Evolutionary conservation across 805 yeast genomes (phyloP).

Genomic region (Metschnikowia similis): DNA sequence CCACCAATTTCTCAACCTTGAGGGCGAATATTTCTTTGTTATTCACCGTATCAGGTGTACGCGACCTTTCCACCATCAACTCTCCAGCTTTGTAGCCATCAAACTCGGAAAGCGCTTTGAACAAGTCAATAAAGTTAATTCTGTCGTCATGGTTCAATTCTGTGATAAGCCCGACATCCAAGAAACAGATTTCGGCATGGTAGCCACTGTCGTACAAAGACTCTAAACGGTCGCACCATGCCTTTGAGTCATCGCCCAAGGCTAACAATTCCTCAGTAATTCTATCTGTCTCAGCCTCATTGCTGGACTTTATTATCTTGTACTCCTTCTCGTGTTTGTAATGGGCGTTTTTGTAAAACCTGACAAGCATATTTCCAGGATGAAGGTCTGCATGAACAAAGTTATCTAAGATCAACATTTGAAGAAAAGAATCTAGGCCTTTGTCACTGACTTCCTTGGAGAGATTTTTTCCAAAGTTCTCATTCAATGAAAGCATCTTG

Average conservation of each 20-base stretch:
- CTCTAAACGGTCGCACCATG: conserved; percentile 46
- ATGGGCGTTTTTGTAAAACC: conserved; percentile 53
- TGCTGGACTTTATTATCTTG: conserved; percentile 38
- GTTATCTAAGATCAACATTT: conserved; percentile 89
- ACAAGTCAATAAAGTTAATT: conserved; percentile 81
- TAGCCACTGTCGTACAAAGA: conserved; percentile 53
- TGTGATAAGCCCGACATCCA: conserved; percentile 92
- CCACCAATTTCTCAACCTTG: conserved; percentile 80
- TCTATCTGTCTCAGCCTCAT: conserved; percentile 44
- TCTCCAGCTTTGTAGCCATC: conserved; percentile 96
- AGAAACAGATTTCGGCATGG: conserved; percentile 81
- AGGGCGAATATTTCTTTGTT: conserved; percentile 81
- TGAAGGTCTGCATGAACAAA: conserved; percentile 96
- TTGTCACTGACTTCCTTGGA: conserved; percentile 72
- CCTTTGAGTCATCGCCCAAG: conserved; percentile 30
- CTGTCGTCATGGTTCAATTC: conserved; percentile 77
- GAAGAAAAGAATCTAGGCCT: conserved; percentile 84
- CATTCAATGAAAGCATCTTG: conserved; percentile 50
- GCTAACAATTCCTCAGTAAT: conserved; percentile 39
- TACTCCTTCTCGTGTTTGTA: conserved; percentile 41
- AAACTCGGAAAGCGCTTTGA: conserved; percentile 82
- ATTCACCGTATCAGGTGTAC: conserved; percentile 90
- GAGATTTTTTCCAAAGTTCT: conserved; percentile 44
- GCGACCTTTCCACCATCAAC: conserved; percentile 88
- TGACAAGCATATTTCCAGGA: conserved; percentile 88